These are phyloP conservation scores for Rhodotorula diobovata DNA, from an alignment of 768 basidiomycete species.

Conservation along the genomic window DNA sequence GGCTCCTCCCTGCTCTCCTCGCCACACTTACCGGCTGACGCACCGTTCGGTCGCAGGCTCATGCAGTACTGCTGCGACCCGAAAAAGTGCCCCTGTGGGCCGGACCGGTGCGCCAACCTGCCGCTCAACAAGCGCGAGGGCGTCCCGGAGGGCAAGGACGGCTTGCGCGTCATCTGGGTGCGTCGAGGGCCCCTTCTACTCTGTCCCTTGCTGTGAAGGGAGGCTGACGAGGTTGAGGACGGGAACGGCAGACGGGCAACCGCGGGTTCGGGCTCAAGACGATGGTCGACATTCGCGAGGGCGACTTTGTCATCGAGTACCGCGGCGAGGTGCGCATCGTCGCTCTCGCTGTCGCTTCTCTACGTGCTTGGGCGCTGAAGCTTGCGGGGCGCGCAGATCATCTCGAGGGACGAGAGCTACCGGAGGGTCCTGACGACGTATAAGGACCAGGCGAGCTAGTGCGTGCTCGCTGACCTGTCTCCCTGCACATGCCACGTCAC, in stretches of 20 bases:
- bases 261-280: conserved; percentile 40
- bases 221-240: background rate
- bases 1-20: too few relatives aligned
- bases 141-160: conserved; percentile 30
- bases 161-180: conserved; percentile 33
- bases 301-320: conserved; percentile 34
- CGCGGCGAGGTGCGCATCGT: conserved; percentile 35
- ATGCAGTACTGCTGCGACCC: conserved; percentile 37
- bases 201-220: background rate
- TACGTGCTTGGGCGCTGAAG: background rate
- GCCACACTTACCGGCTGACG: too few relatives aligned
- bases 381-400: conserved; percentile 9
- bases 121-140: conserved; percentile 21
- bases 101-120: conserved; percentile 23
- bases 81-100: conserved; percentile 28
- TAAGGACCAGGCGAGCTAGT: conserved; percentile 16
- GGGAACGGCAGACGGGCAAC: conserved; percentile 27
- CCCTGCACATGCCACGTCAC: background rate
- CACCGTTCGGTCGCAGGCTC: conserved; percentile 4
- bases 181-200: background rate
- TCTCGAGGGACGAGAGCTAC: conserved; percentile 36
- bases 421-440: conserved; percentile 25
- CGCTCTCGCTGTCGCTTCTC: too few relatives aligned
- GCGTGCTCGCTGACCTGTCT: background rate
- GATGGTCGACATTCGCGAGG: conserved; percentile 24